phyloP scores from a whole-genome alignment of 345 rosid genomes.

The Eucalyptus decipiens region DNA sequence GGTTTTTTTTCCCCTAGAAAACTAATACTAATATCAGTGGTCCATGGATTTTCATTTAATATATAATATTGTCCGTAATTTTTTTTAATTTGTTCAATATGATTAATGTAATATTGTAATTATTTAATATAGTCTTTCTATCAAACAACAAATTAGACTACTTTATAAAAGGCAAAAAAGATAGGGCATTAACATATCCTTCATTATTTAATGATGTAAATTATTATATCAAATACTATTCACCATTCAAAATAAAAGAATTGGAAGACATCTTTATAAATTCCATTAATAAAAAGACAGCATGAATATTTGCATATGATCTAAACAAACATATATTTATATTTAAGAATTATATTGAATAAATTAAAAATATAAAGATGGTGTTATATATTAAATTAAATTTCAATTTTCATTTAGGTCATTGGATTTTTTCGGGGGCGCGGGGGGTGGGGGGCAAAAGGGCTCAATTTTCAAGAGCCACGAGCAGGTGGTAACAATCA shows the following conservation, averaged over 20 bases:
- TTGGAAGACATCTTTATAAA: not conserved
- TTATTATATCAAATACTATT: not conserved
- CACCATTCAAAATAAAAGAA: too few species aligned
- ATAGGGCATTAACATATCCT: not conserved
- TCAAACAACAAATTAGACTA: not conserved
- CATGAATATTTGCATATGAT: too few species aligned
- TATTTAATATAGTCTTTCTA: not conserved
- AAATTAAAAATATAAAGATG: too few species aligned
- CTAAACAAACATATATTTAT: fast-evolving
- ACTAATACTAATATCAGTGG: fast-evolving
- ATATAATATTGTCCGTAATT: fast-evolving
- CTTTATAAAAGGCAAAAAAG: not conserved
- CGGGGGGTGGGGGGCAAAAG: not conserved
- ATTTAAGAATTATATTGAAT: fast-evolving
- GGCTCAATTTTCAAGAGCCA: not conserved
- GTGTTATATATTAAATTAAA: fast-evolving
- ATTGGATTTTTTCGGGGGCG: too few species aligned
- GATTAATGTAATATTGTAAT: not conserved
- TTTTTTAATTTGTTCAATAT: not conserved
- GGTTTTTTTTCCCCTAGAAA: not conserved
- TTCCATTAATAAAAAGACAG: fast-evolving
- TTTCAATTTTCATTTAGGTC: too few species aligned
- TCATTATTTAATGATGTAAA: not conserved
- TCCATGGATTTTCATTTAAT: not conserved
- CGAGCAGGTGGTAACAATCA: not conserved